Base-by-base conservation (phyloP, 192 early-diverging fungal species). In the Backusella sp. region DNA sequence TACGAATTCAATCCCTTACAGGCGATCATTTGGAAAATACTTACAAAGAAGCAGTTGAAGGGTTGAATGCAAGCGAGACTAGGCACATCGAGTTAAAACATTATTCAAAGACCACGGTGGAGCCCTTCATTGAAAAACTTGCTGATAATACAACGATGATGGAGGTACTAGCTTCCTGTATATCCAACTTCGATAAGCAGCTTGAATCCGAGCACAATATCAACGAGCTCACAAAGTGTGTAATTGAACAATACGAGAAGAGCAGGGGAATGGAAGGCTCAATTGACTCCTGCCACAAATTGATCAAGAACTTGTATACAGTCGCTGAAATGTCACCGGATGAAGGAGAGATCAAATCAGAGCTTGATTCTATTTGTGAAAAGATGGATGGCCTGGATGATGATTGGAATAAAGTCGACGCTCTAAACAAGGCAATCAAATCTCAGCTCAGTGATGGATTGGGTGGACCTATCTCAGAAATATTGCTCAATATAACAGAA, bases 1-100 rank as follows among this genome's bases (percentile, higher is more conserved):
- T 23, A 62, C 21, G 56, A 26, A 62, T 70, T 12, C 32, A 68
- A 17, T 68, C 66, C 15, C 19, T 36, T 36, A 44, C 17, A 15
- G n/a, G n/a, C 9, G 21, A 69, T 66, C 28, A 46, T 19, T 21
- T 72, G 8, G 76, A 73, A 21, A 62, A 77, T 26, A 23, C 42
- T 71, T 28, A 62, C 12, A 23, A 62, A 12, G 7, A 28, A 28
- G 21, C 56, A 62, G 23, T 62, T 28, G 23, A 62, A 28, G 56
- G 56, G 3, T 26, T 62, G 23, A 62, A 11, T 26, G 26, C 56
- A 28, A 62, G 56, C 28, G 56, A 62, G 4, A 62, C 56, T 28
- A 23, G 56, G 12, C 56, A 62, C 4, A 62, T 62, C 7, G 56
- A 62, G 26, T 14, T 62, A 28, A 62, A 23, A 14, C 56, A 62